Evolutionary conservation across 2,329 filamentous ascomycete species (phyloP).

Genomic region (Calonectria ilicicola): DNA sequence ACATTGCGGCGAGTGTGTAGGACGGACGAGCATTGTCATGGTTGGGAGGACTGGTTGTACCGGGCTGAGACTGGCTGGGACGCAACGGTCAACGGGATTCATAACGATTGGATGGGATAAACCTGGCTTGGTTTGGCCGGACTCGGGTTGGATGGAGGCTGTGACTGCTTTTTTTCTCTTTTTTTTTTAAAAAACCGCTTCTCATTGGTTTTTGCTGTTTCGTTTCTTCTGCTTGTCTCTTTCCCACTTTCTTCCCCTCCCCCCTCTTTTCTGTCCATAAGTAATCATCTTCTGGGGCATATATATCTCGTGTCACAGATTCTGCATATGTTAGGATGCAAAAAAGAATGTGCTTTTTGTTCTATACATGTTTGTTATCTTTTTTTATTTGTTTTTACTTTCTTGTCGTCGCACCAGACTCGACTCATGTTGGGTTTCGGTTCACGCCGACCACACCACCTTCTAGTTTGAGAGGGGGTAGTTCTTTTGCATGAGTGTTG

Average conservation of each 20-base stretch:
- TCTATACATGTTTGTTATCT: neutral
- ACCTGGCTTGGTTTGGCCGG: slow-evolving; percentile 14
- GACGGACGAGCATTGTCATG: neutral
- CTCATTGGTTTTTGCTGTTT: neutral
- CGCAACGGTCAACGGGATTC: neutral
- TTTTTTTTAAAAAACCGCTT: neutral
- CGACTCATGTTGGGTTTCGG: neutral
- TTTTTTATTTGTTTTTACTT: neutral
- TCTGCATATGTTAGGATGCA: slow-evolving; percentile 29
- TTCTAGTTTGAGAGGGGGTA: neutral
- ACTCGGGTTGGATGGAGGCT: slow-evolving; percentile 33
- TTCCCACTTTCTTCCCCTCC: neutral
- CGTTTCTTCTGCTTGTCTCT: slow-evolving; percentile 4
- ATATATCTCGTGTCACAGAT: slow-evolving; percentile 23
- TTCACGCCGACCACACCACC: neutral
- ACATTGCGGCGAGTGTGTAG: neutral
- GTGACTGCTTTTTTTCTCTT: slow-evolving; percentile 27
- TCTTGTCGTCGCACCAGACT: neutral
- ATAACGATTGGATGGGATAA: slow-evolving; percentile 4
- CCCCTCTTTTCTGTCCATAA: slow-evolving; percentile 28
- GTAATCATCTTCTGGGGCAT: slow-evolving; percentile 27
- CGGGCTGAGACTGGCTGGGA: slow-evolving; percentile 5
- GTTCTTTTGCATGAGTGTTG: neutral
- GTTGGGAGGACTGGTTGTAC: slow-evolving; percentile 3
- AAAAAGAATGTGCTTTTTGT: slow-evolving; percentile 21